Evolutionary conservation across 2,329 filamentous ascomycete species (phyloP).

Genomic region (Aspergillus unguis): DNA sequence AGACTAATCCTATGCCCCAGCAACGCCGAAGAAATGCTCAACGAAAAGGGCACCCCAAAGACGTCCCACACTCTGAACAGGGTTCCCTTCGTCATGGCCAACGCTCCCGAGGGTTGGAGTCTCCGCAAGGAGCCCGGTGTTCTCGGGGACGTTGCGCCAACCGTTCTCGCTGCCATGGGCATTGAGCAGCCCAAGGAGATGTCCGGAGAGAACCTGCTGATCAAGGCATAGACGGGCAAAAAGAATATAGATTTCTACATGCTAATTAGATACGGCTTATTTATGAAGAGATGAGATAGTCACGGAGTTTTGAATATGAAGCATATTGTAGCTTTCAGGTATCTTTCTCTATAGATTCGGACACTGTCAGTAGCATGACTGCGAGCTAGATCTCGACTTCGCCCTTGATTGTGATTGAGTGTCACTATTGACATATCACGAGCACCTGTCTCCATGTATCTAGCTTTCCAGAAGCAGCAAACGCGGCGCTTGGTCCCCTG

Average conservation of each 20-base stretch:
- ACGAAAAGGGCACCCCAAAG: constrained; percentile 91
- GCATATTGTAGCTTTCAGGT: neutral
- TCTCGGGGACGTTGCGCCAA: constrained; percentile 97
- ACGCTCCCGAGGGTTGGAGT: constrained; percentile 84
- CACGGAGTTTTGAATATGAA: constrained; percentile 14
- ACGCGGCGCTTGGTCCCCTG: neutral
- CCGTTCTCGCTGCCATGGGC: constrained; percentile 85
- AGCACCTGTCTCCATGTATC: neutral
- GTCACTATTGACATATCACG: neutral
- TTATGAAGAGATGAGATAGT: constrained; percentile 24
- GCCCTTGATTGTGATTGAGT: neutral
- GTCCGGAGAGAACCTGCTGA: constrained; percentile 78
- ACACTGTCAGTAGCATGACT: neutral
- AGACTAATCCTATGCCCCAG: constrained; percentile 27
- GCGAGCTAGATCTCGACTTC: neutral
- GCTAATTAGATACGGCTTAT: constrained; percentile 20
- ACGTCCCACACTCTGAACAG: constrained; percentile 98
- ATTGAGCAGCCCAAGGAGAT: constrained; percentile 87
- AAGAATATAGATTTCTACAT: constrained; percentile 15
- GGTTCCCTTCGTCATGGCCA: constrained; percentile 97
- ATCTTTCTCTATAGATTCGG: neutral
- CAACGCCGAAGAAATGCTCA: constrained; percentile 99
- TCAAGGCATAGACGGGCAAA: constrained; percentile 54
- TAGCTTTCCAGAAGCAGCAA: neutral
- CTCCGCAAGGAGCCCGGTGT: constrained; percentile 81